Conservation (phyloP, 1,139 yeast species). For the Yamadazyma sp. region DNA sequence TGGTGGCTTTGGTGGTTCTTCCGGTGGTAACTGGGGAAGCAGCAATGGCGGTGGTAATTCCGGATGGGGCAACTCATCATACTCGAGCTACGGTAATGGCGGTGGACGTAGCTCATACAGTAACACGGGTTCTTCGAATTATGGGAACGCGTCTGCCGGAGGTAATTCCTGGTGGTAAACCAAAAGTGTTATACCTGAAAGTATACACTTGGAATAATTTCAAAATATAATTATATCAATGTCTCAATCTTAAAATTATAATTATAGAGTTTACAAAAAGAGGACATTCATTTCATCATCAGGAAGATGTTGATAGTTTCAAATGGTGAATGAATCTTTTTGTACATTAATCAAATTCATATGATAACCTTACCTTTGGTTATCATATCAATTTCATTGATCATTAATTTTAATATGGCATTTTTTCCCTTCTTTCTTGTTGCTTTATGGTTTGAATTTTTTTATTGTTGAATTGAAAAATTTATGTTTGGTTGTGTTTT, state of each 20-base stretch:
- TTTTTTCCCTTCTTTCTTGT: conserved; percentile 10
- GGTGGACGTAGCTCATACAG: neutral
- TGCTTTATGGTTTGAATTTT: conserved; percentile 3
- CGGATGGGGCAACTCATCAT: conserved; percentile 15
- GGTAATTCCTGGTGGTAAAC: conserved; percentile 44
- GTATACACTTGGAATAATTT: conserved; percentile 9
- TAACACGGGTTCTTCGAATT: conserved; percentile 9
- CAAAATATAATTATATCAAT: conserved; percentile 18
- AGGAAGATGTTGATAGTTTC: neutral
- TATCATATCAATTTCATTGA: conserved; percentile 2
- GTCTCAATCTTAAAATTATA: conserved; percentile 26
- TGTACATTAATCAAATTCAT: conserved; percentile 3
- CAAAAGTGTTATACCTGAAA: conserved; percentile 1
- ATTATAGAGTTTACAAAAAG: conserved; percentile 1
- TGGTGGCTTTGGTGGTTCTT: conserved; percentile 23
- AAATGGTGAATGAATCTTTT: neutral
- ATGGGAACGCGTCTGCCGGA: conserved; percentile 22
- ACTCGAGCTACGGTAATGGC: conserved; percentile 22
- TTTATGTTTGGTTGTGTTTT: conserved; percentile 15
- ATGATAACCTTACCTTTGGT: neutral
- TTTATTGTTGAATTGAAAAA: conserved; percentile 8
- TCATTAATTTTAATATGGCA: conserved; percentile 10
- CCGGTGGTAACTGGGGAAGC: conserved; percentile 27
- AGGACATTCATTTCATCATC: conserved; percentile 3
- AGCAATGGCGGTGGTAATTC: conserved; percentile 18